These are phyloP conservation scores for Xylona heveae DNA, from an alignment of 495 filamentous ascomycete genomes.

Conservation along the genomic window DNA sequence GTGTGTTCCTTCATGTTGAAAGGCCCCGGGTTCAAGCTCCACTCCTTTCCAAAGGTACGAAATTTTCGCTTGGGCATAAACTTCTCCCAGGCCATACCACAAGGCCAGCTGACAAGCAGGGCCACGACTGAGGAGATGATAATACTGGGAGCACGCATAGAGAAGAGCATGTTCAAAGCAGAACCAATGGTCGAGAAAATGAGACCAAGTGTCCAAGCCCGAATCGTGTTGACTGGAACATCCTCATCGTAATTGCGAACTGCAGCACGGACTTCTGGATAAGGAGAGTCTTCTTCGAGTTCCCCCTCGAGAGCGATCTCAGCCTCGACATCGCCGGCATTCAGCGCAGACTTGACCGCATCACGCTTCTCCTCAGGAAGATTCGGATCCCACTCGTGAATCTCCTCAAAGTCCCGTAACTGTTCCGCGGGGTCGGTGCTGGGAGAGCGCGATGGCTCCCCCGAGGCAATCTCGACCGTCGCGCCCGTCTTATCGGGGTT, in stretches of 20 bases:
- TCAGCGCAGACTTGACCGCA: constrained; percentile 36
- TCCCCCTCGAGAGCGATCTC: constrained; percentile 32
- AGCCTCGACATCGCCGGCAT: constrained; percentile 27
- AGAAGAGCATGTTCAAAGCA: constrained; percentile 49
- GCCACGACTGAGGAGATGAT: constrained; percentile 44
- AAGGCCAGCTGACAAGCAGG: constrained; percentile 34
- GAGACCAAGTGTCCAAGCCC: constrained; percentile 52
- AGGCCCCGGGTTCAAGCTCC: constrained; percentile 43
- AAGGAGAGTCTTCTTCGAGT: constrained; percentile 44
- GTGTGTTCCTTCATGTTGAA: constrained; percentile 72
- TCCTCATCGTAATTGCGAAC: constrained; percentile 27
- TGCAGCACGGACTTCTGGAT: constrained; percentile 43
- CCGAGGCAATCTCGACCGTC: no score
- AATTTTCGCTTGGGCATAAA: constrained; percentile 31
- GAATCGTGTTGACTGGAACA: constrained; percentile 42
- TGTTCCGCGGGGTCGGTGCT: no score
- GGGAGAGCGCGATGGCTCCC: no score
- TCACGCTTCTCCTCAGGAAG: constrained; percentile 37
- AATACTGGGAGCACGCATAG: constrained; percentile 41
- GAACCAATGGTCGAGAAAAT: constrained; percentile 39
- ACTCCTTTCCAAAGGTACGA: constrained; percentile 29
- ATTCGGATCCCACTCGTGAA: constrained; percentile 50
- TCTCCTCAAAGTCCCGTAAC: constrained; percentile 30
- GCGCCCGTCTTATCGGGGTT: no score
- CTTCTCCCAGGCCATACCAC: constrained; percentile 9